Conservation (phyloP, 306 rosid genomes). For the Fragaria nilgerrensis region DNA sequence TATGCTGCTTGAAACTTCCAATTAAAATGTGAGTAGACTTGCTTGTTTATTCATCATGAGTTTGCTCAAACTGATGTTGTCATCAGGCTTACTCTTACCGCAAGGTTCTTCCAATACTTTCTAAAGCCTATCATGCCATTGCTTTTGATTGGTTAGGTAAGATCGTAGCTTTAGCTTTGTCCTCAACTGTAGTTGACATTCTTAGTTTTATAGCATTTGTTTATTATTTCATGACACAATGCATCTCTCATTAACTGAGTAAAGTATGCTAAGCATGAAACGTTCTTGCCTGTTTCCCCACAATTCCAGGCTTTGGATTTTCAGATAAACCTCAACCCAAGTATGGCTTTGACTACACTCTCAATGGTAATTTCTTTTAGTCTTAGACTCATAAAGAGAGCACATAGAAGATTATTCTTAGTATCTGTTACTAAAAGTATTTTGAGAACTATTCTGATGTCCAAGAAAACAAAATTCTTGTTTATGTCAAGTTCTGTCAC, state of each 20-base stretch:
- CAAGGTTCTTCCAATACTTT: constrained; percentile 76
- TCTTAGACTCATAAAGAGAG: neutral
- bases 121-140: constrained; percentile 53
- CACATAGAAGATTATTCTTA: neutral
- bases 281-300: constrained; percentile 23
- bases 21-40: neutral
- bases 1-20: neutral
- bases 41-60: neutral
- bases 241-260: constrained; percentile 1
- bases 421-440: neutral
- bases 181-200: constrained; percentile 14
- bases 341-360: constrained; percentile 89
- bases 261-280: neutral
- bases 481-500: neutral
- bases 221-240: neutral
- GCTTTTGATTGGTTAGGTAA: constrained; percentile 94
- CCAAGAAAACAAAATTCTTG: neutral
- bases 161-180: constrained; percentile 16
- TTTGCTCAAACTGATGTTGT: constrained; percentile 20
- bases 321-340: constrained; percentile 93
- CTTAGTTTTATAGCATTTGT: neutral
- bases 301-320: constrained; percentile 73
- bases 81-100: constrained; percentile 85
- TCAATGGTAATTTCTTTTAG: constrained; percentile 55
- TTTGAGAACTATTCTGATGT: neutral